Percentiles rank a stretch among this genome's conserved stretches.
Conservation (phyloP, 2,329 filamentous ascomycete genomes). For the Aspergillus texensis region DNA sequence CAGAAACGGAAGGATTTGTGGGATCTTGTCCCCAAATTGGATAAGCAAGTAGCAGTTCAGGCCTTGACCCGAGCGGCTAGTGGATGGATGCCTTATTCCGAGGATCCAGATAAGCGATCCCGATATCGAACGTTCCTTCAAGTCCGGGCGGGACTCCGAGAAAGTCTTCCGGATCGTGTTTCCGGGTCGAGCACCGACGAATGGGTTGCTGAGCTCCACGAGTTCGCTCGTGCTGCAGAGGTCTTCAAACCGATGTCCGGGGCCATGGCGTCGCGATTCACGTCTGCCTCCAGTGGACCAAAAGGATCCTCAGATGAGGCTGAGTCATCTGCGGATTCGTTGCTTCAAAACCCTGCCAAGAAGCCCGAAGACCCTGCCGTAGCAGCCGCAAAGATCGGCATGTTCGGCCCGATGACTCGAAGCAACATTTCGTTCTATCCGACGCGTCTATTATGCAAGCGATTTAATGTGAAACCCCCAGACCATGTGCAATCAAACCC, state of each 20-base stretch:
- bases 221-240: constrained; percentile 74
- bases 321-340: constrained; percentile 31
- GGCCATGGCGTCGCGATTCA: constrained; percentile 92
- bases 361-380: constrained; percentile 77
- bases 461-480: constrained; percentile 85
- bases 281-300: constrained; percentile 55
- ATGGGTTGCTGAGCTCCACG: constrained; percentile 75
- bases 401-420: constrained; percentile 90
- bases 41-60: constrained; percentile 67
- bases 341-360: constrained; percentile 52
- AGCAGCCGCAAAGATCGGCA: constrained; percentile 83
- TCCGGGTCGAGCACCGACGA: constrained; percentile 64
- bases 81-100: constrained; percentile 80
- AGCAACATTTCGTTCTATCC: constrained; percentile 73
- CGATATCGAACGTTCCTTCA: constrained; percentile 84
- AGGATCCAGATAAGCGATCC: constrained; percentile 75
- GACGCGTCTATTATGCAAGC: constrained; percentile 83
- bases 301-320: constrained; percentile 42
- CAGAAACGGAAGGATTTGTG: constrained; percentile 63
- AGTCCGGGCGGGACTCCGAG: constrained; percentile 66
- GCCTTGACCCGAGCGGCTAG: constrained; percentile 67
- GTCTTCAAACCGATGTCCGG: constrained; percentile 93
- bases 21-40: constrained; percentile 64
- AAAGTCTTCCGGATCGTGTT: constrained; percentile 60
- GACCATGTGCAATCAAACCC: constrained; percentile 64